Evolutionary conservation across 1,284 basidiomycete genomes (phyloP).

Genomic region (Puccinia horiana): DNA sequence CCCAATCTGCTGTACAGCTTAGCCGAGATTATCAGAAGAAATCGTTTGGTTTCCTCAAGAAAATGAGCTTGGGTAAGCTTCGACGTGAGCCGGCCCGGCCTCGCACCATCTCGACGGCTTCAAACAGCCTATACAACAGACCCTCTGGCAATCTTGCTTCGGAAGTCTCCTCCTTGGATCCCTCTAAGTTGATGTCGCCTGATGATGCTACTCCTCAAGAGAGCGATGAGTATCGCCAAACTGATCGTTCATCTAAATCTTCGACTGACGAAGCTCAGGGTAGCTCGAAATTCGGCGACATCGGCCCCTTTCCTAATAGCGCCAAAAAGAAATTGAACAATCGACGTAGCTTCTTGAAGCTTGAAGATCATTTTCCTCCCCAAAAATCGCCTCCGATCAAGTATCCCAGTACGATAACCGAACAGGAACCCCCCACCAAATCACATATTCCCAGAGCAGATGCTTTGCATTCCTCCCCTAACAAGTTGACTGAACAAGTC

Average conservation of each 20-base stretch:
- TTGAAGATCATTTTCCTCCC: conserved; percentile 28
- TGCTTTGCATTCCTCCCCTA: too few relatives aligned
- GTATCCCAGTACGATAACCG: not conserved
- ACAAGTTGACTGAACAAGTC: not conserved
- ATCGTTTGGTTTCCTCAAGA: conserved; percentile 48
- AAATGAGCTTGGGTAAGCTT: conserved; percentile 48
- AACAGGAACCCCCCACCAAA: not conserved
- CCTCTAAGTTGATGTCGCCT: conserved; percentile 1
- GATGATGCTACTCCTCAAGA: conserved; percentile 21
- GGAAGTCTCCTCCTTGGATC: not conserved
- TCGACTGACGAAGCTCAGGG: not conserved
- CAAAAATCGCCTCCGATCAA: not conserved
- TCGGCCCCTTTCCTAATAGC: not conserved
- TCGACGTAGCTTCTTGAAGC: conserved; percentile 37
- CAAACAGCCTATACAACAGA: conserved; percentile 1
- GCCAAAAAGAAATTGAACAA: conserved; percentile 13
- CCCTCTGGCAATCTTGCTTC: not conserved
- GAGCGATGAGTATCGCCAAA: conserved; percentile 4
- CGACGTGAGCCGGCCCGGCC: conserved; percentile 23
- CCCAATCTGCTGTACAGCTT: not conserved
- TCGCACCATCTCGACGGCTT: conserved; percentile 26
- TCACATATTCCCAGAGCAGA: not conserved
- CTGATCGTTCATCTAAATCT: not conserved
- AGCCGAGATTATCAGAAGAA: conserved; percentile 37
- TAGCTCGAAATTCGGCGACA: not conserved